Evolutionary conservation across 805 yeast species (phyloP).

Genomic region (Priceomyces melissophilus): DNA sequence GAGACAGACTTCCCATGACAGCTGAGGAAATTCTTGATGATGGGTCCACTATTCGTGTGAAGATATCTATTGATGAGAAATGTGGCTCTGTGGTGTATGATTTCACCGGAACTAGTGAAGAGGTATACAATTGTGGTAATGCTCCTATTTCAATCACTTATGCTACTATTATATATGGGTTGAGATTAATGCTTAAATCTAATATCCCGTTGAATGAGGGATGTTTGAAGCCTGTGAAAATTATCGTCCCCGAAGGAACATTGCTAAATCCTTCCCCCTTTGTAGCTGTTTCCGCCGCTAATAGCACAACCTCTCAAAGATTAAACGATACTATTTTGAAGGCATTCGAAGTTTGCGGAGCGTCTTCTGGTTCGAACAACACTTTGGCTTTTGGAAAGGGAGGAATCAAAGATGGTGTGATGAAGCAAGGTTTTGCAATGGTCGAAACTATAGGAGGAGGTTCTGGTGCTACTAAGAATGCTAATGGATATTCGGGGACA

Average conservation of each 20-base stretch:
- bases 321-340: conserved; percentile 17
- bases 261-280: conserved; percentile 15
- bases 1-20: conserved; percentile 37
- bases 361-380: conserved; percentile 19
- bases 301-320: conserved; percentile 19
- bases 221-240: conserved; percentile 13
- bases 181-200: conserved; percentile 15
- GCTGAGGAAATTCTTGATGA: conserved; percentile 76
- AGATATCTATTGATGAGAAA: conserved; percentile 44
- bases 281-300: conserved; percentile 19
- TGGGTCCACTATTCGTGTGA: conserved; percentile 64
- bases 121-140: conserved; percentile 9
- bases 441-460: too few relatives aligned
- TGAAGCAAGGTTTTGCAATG: conserved; percentile 15
- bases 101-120: conserved; percentile 75
- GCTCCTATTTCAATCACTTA: conserved; percentile 15
- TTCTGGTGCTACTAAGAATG: conserved; percentile 25
- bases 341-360: conserved; percentile 18
- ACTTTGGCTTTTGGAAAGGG: conserved; percentile 18
- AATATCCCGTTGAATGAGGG: conserved; percentile 20
- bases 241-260: conserved; percentile 13
- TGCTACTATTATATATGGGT: conserved; percentile 14
- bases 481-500: too few relatives aligned
- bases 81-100: conserved; percentile 71
- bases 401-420: conserved; percentile 13